Percentiles rank a stretch among this genome's conserved stretches.
Conservation (phyloP, 1,284 basidiomycete species). For the Puccinia triticina region DNA sequence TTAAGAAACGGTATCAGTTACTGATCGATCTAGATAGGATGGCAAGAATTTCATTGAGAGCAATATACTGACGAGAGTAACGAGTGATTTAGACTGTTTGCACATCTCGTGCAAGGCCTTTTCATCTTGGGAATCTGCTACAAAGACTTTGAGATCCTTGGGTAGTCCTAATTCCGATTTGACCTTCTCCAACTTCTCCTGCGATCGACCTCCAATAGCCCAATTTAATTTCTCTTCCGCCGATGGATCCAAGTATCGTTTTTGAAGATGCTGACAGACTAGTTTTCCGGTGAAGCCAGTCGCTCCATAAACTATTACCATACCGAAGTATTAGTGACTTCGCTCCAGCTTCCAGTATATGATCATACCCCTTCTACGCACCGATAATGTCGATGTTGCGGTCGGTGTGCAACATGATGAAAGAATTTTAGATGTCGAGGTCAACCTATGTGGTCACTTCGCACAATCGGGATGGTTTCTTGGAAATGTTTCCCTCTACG, state of each 20-base stretch:
- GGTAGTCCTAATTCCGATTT: conserved; percentile 35
- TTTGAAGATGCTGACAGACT: conserved; percentile 38
- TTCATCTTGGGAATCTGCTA: conserved; percentile 43
- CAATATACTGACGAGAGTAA: conserved; percentile 35
- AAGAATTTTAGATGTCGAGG: no score
- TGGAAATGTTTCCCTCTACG: no score
- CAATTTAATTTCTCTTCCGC: conserved; percentile 25
- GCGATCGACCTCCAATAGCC: conserved; percentile 46
- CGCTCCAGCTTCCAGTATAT: background rate
- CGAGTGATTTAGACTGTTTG: conserved; percentile 42
- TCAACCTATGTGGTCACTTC: no score
- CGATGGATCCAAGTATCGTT: conserved; percentile 5
- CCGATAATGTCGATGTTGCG: conserved; percentile 30
- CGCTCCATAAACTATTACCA: conserved; percentile 37
- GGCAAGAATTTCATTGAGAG: background rate
- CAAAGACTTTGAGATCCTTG: conserved; percentile 22
- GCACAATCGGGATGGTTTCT: no score
- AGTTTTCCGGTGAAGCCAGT: conserved; percentile 47
- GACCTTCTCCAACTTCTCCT: conserved; percentile 40
- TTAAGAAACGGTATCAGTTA: background rate
- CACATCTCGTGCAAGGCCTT: conserved; percentile 33
- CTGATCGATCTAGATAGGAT: conserved; percentile 1
- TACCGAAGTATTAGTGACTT: background rate
- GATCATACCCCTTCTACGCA: background rate
- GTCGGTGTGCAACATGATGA: conserved; percentile 28